These are phyloP conservation scores for Penicillium cosmopolitanum DNA, from an alignment of 495 filamentous ascomycete species.

Conservation along the genomic window DNA sequence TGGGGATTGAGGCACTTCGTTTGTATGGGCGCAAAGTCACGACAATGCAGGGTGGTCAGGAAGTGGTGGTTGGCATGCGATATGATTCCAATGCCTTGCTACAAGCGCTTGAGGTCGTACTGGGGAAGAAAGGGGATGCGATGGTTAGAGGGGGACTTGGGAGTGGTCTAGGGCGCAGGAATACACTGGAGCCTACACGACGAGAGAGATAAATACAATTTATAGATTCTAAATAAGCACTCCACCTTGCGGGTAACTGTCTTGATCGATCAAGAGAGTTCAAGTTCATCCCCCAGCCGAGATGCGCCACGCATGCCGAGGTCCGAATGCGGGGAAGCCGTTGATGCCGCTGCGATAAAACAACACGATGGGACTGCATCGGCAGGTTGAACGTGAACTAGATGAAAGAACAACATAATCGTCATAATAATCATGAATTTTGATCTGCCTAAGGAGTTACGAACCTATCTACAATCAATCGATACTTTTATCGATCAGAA, in stretches of 20 bases:
- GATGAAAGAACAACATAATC: background rate
- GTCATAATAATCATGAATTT: constrained; percentile 53
- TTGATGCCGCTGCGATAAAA: background rate
- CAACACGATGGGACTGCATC: background rate
- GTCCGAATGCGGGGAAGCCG: constrained; percentile 28
- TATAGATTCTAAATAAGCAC: background rate
- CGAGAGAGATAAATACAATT: constrained; percentile 26
- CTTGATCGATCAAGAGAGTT: background rate
- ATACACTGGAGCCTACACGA: constrained; percentile 58
- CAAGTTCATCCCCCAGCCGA: background rate
- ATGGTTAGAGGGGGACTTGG: constrained; percentile 47
- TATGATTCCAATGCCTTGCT: constrained; percentile 78
- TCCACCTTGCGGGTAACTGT: too few species aligned
- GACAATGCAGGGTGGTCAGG: constrained; percentile 29
- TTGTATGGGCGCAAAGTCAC: constrained; percentile 72
- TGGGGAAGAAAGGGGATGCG: constrained; percentile 67
- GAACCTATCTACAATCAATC: constrained; percentile 46
- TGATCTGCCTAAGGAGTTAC: constrained; percentile 51
- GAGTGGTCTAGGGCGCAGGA: constrained; percentile 63
- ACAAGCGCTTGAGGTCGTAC: constrained; percentile 77
- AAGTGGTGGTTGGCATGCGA: constrained; percentile 52
- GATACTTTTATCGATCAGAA: constrained; percentile 58
- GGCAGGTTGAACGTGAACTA: too few species aligned
- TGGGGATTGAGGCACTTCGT: constrained; percentile 77
- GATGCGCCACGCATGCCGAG: constrained; percentile 12